Conservation (phyloP, 148 eudicot species). For the Fagopyrum esculentum region DNA sequence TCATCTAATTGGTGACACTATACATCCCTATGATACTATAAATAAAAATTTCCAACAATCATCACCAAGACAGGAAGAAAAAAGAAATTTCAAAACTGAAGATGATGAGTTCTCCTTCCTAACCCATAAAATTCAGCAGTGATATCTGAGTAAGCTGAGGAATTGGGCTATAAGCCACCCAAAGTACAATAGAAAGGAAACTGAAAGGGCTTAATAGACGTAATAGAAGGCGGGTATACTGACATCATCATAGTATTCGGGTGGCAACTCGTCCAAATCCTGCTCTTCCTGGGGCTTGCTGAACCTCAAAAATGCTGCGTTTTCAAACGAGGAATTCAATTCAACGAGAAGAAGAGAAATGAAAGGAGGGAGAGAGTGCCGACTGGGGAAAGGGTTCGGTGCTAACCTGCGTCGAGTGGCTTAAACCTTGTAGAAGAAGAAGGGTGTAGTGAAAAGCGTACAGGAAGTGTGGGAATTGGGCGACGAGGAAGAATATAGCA, state of each 20-base stretch:
- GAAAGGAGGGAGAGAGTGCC: neutral
- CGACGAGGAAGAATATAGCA: conserved; percentile 19
- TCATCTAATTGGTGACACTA: neutral
- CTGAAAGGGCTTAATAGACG: neutral
- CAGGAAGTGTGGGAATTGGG: conserved; percentile 10
- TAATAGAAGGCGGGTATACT: neutral
- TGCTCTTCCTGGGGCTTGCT: conserved; percentile 52
- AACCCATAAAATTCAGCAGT: neutral
- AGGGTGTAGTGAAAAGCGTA: neutral
- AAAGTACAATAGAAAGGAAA: neutral
- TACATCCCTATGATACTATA: neutral
- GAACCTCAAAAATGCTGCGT: conserved; percentile 28
- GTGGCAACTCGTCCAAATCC: conserved; percentile 56
- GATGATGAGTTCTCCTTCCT: neutral
- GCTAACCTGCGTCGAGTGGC: conserved; percentile 26
- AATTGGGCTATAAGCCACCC: neutral
- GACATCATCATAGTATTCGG: conserved; percentile 88
- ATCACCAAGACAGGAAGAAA: neutral
- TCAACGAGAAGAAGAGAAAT: neutral
- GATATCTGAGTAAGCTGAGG: neutral
- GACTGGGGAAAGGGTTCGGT: neutral
- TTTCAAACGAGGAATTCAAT: conserved; percentile 3
- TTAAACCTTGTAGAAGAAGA: conserved; percentile 9
- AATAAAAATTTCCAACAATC: neutral
- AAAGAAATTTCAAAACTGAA: neutral